Percentiles rank a stretch among this genome's conserved stretches.
These are phyloP conservation scores for Lentinula sp. DNA, from an alignment of 768 basidiomycete genomes.

Conservation along the genomic window DNA sequence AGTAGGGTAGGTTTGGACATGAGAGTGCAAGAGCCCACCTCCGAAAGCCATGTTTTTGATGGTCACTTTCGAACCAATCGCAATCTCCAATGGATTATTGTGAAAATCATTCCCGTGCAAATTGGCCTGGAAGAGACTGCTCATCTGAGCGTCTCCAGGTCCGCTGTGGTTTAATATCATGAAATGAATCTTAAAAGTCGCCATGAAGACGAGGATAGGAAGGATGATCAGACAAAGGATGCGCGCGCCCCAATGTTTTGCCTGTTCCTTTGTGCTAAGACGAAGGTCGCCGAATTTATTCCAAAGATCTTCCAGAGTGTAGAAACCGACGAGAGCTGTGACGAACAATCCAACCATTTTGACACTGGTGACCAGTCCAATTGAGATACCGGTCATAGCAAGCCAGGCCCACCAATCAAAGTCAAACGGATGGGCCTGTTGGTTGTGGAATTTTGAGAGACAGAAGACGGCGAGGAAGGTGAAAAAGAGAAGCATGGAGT, in stretches of 20 bases:
- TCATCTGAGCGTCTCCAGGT: constrained; percentile 98
- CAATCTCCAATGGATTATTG: constrained; percentile 84
- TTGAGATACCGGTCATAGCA: constrained; percentile 85
- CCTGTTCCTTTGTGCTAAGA: constrained; percentile 84
- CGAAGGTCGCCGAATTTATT: constrained; percentile 94
- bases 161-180: constrained; percentile 90
- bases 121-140: constrained; percentile 96
- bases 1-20: constrained; percentile 89
- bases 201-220: constrained; percentile 89
- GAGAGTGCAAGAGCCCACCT: constrained; percentile 93
- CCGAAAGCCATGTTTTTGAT: constrained; percentile 98
- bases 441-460: constrained; percentile 94
- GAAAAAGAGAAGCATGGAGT: constrained; percentile 99
- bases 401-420: constrained; percentile 99
- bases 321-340: constrained; percentile 89
- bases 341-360: constrained; percentile 97
- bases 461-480: constrained; percentile 96
- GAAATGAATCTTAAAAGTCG: constrained; percentile 95
- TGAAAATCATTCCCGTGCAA: constrained; percentile 91
- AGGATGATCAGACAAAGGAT: constrained; percentile 80
- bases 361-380: constrained; percentile 94
- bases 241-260: constrained; percentile 87
- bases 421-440: constrained; percentile 93
- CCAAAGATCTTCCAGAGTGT: constrained; percentile 98
- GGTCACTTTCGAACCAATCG: constrained; percentile 85